Base-by-base conservation (phyloP, 2,329 filamentous ascomycete species). In the Monosporascus cannonballus region DNA sequence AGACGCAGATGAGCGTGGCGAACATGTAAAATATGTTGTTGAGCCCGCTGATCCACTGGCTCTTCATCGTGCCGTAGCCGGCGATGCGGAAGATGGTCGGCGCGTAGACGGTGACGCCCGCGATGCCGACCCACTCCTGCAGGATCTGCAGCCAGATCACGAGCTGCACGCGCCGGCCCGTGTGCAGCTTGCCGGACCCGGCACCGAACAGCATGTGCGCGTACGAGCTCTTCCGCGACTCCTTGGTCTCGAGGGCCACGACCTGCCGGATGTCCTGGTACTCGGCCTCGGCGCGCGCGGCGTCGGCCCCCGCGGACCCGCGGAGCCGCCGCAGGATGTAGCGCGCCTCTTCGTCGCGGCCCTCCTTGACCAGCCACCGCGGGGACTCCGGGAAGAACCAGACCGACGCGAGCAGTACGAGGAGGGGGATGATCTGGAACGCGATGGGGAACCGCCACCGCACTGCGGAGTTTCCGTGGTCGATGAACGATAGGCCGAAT, bases 311-410 rank as follows among this genome's bases (percentile, higher is more conserved):
- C 9, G 73, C 74, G 18, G 73, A 76, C 1, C 86, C 86, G 41
- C 86, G 82, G 0, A 90, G 75, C 14, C 84, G 75, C 2, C 74
- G 73, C 0, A 90, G 74, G 47, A 90, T 79, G 56, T 81, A 87
- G 11, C 78, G 78, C 0, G 85, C 86, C 64, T 90, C 87, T 0
- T 87, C 78, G 37, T 85, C 76, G 0, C 85, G 78, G 0, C 83
- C 85, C 6, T 78, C 79, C 57, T 88, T 88, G 56, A 81, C 77
- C 0, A 89, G 76, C 79, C 81, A 87, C 1, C 85, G 74, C 0
- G 84, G 86, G 0, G 83, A 86, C 57, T 90, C 86, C 0, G 86
- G 86, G 66, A 89, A 84, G 69, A 86, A 81, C 78, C 82, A 84
- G 30, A 86, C 77, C 2, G 74, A 64, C 0, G 58, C 63, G 51